phyloP scores from a whole-genome alignment of 2,329 filamentous ascomycete species.

The Penicillium janthinellum region DNA sequence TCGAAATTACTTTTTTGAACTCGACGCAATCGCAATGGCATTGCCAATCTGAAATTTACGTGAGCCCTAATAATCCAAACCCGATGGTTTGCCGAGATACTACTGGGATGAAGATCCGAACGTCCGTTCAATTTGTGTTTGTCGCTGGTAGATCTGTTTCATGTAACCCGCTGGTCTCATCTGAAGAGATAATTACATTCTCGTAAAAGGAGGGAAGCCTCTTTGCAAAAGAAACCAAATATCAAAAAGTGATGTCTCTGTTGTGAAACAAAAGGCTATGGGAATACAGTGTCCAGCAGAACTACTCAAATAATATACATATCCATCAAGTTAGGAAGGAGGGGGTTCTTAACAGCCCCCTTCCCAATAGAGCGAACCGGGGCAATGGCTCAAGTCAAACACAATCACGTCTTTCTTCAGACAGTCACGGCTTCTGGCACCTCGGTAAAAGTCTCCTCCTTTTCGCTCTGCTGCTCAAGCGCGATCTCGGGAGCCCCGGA shows the following conservation, averaged over 20 bases:
- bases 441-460: slow-evolving; percentile 19
- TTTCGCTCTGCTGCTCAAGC: slow-evolving; percentile 35
- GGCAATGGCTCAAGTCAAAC: slow-evolving; percentile 1
- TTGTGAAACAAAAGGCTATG: slow-evolving; percentile 10
- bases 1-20: not conserved
- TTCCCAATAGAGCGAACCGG: slow-evolving; percentile 2
- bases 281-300: slow-evolving; percentile 21
- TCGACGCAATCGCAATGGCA: not conserved
- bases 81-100: too few species aligned
- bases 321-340: slow-evolving; percentile 15
- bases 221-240: not conserved
- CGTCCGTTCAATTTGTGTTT: not conserved
- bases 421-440: slow-evolving; percentile 1
- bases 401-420: not conserved
- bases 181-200: not conserved
- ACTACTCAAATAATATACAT: slow-evolving; percentile 30
- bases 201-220: not conserved
- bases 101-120: too few species aligned
- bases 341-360: slow-evolving; percentile 4
- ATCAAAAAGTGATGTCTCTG: not conserved
- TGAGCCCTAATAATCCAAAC: too few species aligned
- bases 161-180: too few species aligned
- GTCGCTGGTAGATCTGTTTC: not conserved
- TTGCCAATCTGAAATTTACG: not conserved
- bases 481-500: slow-evolving; percentile 43